phyloP scores from a whole-genome alignment of 1,284 basidiomycete species.

The Leucoagaricus sp. region DNA sequence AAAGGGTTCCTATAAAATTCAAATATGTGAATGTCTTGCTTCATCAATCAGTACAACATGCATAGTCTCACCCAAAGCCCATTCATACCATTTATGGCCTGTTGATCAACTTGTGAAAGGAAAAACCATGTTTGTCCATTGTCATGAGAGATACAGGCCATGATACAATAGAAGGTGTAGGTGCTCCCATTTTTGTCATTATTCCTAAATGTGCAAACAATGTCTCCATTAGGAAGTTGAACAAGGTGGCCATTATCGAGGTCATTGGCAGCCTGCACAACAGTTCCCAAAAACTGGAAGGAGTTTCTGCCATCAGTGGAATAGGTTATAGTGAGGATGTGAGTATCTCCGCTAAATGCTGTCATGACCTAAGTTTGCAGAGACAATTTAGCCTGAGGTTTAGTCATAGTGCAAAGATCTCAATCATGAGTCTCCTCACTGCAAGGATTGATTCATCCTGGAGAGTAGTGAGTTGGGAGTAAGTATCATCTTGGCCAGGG shows the following conservation, averaged over 20 bases:
- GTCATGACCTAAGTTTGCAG: neutral
- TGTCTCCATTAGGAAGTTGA: neutral
- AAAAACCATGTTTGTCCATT: neutral
- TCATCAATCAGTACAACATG: no score
- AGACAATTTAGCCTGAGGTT: neutral
- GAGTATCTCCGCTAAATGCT: neutral
- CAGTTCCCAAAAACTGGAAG: neutral
- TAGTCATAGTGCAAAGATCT: neutral
- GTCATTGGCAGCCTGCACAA: neutral
- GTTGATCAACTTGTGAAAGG: neutral
- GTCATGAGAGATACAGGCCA: neutral
- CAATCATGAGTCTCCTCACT: neutral
- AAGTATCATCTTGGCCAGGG: neutral
- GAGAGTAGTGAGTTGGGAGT: neutral
- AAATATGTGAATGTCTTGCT: no score
- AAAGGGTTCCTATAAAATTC: neutral
- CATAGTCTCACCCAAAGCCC: slow-evolving; percentile 2
- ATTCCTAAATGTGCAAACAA: neutral
- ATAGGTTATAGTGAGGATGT: neutral
- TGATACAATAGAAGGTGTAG: neutral
- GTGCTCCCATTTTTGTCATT: neutral
- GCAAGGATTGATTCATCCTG: neutral
- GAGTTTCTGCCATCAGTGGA: neutral
- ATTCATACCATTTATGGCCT: neutral
- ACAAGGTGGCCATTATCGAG: neutral